Base-by-base conservation (phyloP, 768 basidiomycete genomes). In the Gelatoporia subvermispora region DNA sequence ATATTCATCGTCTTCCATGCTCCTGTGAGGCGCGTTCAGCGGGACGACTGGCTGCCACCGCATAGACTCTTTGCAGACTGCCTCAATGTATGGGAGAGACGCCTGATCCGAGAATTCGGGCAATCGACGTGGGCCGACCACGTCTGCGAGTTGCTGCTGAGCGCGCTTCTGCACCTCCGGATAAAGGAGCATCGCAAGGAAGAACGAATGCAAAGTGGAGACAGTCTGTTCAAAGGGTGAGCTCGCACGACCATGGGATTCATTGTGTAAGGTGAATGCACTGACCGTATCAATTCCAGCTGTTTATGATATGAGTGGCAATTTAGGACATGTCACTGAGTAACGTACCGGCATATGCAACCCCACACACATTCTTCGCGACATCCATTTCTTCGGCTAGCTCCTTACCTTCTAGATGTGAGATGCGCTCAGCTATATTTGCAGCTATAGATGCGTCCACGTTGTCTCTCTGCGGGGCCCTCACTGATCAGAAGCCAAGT, bases 51-150 rank as follows among this genome's bases (percentile, higher is more conserved):
- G 57, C 15, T 55, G 57, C 62, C 62, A 66, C 8, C 64, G 50
- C 18, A 63, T 35, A 11, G 47, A 37, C 52, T 67, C 65, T 47
- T 59, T 54, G 23, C 56, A 41, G 9, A 65, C 35, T 1, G 59
- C 59, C 18, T 49, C 45, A 24, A 63, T 49, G 46, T 67, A 67
- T 4, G 64, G 64, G 3, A 65, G 53, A n/a, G 35, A 25, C 10
- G 51, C 52, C 13, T 54, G 50, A 20, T 64, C 62, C 17, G 49
- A 57, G 17, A 58, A 49, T 0, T 20, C 49, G 1, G 65, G 65
- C 2, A 63, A 47, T 16, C 61, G 57, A 39, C 50, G 45, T 0
- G 43, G 35, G 1, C 63, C 62, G 17, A 63, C 38, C 16, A 59
- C 45, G 3, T 48, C 40, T 15, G 53, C 54, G 13, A 59, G 51